A percentile compares a stretch with the other conserved stretches of the same genome.
Evolutionary conservation across 495 filamentous ascomycete genomes (phyloP).

Genomic region (Ramalina peruviana): DNA sequence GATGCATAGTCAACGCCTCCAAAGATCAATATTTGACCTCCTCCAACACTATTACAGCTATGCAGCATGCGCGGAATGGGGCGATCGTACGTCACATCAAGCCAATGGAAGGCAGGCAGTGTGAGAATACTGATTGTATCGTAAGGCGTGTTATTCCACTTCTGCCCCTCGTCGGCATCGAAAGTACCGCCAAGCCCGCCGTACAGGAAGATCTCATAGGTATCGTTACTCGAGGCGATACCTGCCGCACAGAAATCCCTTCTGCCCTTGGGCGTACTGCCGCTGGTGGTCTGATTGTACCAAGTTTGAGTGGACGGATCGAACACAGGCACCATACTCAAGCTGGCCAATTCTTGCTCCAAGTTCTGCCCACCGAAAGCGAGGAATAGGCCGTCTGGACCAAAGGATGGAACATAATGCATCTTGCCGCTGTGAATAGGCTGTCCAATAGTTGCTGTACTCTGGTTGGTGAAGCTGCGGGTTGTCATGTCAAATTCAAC

Average conservation of each 20-base stretch:
- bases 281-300: slow-evolving; percentile 14
- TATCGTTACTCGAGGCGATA: slow-evolving; percentile 3
- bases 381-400: slow-evolving; percentile 7
- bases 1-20: slow-evolving; percentile 4
- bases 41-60: slow-evolving; percentile 4
- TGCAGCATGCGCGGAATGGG: slow-evolving; percentile 3
- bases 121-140: slow-evolving; percentile 22
- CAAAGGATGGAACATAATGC: slow-evolving; percentile 13
- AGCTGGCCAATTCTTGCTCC: neutral
- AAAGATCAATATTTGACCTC: slow-evolving; percentile 8
- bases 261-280: slow-evolving; percentile 3
- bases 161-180: neutral
- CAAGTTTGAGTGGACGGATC: slow-evolving; percentile 3
- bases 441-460: neutral
- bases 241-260: slow-evolving; percentile 8
- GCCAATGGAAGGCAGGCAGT: slow-evolving; percentile 31
- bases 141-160: neutral
- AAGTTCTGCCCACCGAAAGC: slow-evolving; percentile 6
- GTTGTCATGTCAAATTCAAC: slow-evolving; percentile 8
- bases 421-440: neutral
- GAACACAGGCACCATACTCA: slow-evolving; percentile 9
- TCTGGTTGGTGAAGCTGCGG: slow-evolving; percentile 3
- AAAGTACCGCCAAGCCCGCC: neutral
- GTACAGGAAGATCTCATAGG: slow-evolving; percentile 9
- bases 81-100: slow-evolving; percentile 13